These are phyloP conservation scores for Quercus ilex DNA, from an alignment of 306 rosid genomes.

Conservation along the genomic window DNA sequence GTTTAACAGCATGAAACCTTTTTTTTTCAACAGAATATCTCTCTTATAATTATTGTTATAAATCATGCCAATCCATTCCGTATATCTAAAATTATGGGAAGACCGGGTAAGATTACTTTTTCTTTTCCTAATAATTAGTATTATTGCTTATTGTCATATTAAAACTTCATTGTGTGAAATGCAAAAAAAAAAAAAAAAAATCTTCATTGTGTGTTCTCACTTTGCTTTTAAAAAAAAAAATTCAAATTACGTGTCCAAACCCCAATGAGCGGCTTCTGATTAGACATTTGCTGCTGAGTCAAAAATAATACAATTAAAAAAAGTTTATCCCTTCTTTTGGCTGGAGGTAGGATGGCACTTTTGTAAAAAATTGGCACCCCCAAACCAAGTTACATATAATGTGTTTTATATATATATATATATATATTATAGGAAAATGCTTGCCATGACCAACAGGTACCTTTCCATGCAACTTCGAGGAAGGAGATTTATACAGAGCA, in stretches of 20 bases:
- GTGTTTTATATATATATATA: background rate
- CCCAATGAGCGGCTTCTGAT: background rate
- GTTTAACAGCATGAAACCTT: no score
- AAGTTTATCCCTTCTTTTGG: no score
- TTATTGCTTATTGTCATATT: no score
- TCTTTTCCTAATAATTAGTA: no score
- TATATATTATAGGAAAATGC: slow-evolving; percentile 6
- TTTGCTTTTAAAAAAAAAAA: background rate
- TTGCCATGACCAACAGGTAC: slow-evolving; percentile 26
- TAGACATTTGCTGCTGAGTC: background rate
- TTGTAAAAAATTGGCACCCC: background rate
- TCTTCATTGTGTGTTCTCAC: no score
- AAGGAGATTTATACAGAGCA: slow-evolving; percentile 25
- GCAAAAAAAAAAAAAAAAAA: no score
- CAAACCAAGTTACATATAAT: background rate
- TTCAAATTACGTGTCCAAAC: background rate
- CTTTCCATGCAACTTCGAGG: slow-evolving; percentile 64
- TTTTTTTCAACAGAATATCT: no score
- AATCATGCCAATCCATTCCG: no score
- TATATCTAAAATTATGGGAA: no score
- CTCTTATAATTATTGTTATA: no score
- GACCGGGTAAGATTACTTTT: no score
- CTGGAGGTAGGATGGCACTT: background rate
- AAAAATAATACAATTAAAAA: background rate
- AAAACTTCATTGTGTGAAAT: no score